Percentiles rank a stretch among this genome's conserved stretches.
These are phyloP conservation scores for Aspergillus sp. DNA, from an alignment of 2,329 filamentous ascomycete species.

Conservation along the genomic window DNA sequence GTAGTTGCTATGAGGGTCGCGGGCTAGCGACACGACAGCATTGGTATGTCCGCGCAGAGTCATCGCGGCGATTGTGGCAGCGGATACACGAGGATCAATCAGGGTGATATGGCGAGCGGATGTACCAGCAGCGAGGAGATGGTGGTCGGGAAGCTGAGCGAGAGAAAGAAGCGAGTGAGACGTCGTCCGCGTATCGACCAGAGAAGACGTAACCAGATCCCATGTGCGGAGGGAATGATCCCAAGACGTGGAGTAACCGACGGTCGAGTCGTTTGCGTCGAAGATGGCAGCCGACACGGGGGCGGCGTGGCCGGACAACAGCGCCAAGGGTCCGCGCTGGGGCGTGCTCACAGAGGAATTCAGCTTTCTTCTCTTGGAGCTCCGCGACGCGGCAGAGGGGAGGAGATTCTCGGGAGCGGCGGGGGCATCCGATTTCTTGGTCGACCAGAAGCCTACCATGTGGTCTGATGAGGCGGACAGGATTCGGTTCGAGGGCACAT, in stretches of 20 bases:
- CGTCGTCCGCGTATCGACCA: constrained; percentile 80
- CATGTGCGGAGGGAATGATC: constrained; percentile 90
- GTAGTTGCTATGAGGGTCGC: constrained; percentile 67
- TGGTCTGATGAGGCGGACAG: constrained; percentile 84
- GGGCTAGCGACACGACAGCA: constrained; percentile 58
- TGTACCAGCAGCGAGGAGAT: constrained; percentile 71
- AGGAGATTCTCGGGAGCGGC: constrained; percentile 68
- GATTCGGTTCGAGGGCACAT: constrained; percentile 70
- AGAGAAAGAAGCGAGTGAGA: constrained; percentile 80
- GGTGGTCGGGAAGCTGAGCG: constrained; percentile 65
- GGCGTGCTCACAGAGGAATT: constrained; percentile 57
- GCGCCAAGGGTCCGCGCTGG: constrained; percentile 74
- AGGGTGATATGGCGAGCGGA: constrained; percentile 84
- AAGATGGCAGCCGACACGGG: constrained; percentile 79
- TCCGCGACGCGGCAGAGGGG: constrained; percentile 60
- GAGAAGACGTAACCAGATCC: constrained; percentile 75
- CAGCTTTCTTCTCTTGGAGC: constrained; percentile 74
- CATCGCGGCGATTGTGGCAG: constrained; percentile 75
- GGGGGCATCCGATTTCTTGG: constrained; percentile 71
- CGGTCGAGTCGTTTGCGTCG: constrained; percentile 77
- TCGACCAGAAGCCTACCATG: constrained; percentile 83
- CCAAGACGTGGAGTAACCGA: constrained; percentile 86
- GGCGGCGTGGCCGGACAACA: constrained; percentile 69
- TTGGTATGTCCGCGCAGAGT: constrained; percentile 90
- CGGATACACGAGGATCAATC: constrained; percentile 81